Evolutionary conservation across 208 protist species (phyloP).

Genomic region (Porcisia hertigi): DNA sequence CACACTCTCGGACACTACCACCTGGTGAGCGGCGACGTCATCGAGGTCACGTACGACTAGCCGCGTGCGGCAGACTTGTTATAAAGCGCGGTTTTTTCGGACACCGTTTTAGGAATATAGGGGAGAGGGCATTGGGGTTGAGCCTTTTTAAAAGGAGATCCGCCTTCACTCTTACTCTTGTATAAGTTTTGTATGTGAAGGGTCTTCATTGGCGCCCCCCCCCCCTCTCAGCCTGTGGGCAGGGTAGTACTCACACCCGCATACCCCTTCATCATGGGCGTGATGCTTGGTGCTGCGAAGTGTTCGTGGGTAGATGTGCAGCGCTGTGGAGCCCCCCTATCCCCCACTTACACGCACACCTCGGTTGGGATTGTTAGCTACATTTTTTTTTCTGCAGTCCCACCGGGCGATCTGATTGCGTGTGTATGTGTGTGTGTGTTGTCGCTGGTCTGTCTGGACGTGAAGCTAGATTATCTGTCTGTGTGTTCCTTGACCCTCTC

Average conservation of each 20-base stretch:
- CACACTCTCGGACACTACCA: constrained; percentile 79
- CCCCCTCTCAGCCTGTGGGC: too few species aligned
- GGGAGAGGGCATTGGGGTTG: too few species aligned
- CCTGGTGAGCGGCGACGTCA: constrained; percentile 59
- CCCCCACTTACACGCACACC: too few species aligned
- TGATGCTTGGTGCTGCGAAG: background rate
- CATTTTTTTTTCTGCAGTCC: background rate
- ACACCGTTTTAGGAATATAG: too few species aligned
- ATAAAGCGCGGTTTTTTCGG: too few species aligned
- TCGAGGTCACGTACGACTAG: constrained; percentile 80
- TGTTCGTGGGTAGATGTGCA: background rate
- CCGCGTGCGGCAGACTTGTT: background rate
- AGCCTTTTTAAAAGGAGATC: too few species aligned
- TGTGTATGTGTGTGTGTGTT: background rate
- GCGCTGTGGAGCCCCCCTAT: background rate
- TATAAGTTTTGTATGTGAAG: too few species aligned
- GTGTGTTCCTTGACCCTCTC: background rate
- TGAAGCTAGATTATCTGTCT: too few species aligned
- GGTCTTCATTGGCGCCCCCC: too few species aligned
- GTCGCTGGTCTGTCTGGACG: background rate
- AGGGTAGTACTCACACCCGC: background rate
- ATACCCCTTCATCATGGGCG: background rate
- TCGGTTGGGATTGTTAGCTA: background rate
- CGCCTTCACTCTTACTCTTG: too few species aligned
- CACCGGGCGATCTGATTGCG: too few species aligned